Evolutionary conservation across 1,284 basidiomycete species (phyloP), one percentile per base, ranked within the genome.

Genomic region (Anthracocystis panici-leucophaei): DNA sequence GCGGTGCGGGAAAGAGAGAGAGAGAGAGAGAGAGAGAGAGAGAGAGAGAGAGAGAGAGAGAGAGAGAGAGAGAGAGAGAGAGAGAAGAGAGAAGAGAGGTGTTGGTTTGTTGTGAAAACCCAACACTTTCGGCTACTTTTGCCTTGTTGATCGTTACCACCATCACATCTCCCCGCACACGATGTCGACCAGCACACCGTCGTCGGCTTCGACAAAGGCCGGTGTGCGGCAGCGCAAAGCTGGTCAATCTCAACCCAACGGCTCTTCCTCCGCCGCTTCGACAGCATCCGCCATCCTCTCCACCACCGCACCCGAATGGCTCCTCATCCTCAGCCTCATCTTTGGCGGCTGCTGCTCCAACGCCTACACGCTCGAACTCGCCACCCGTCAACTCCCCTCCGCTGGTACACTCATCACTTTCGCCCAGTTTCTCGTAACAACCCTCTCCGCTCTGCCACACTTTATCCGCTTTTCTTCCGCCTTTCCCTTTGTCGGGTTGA

Each of bases 311-410:
- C 57, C 61, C 1, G 74, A 77, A 60, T 82, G 79, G 79, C 40
- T 77, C 9, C 41, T 78, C 12, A 77, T 83, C 46, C 65, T 84
- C 35, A 60, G 62, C n/a, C 77, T 84, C 46, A 84, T 84, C 69
- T 84, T 84, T 52, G 82, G 78, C 40, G 83, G 83, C 14, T 84
- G 83, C 62, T 84, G 83, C 46, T 78, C 77, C 48, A 85, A 85
- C 63, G 83, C 82, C 12, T 79, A 64, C 45, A 74, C 73, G 12
- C 77, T 85, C 25, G 83, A 85, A 54, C 65, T 78, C 10, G 73
- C 79, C 16, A 85, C 82, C 5, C 57, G 52, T 12, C 74, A 77
- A 40, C 65, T 80, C 0, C 83, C 83, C 14, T 61, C 69, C 2
- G 64, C 70, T 0, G 83, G 83, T 10, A 80, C 82, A 0, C 73